These are phyloP conservation scores for Fonsecaea erecta DNA, from an alignment of 2,329 filamentous ascomycete species.

Conservation along the genomic window DNA sequence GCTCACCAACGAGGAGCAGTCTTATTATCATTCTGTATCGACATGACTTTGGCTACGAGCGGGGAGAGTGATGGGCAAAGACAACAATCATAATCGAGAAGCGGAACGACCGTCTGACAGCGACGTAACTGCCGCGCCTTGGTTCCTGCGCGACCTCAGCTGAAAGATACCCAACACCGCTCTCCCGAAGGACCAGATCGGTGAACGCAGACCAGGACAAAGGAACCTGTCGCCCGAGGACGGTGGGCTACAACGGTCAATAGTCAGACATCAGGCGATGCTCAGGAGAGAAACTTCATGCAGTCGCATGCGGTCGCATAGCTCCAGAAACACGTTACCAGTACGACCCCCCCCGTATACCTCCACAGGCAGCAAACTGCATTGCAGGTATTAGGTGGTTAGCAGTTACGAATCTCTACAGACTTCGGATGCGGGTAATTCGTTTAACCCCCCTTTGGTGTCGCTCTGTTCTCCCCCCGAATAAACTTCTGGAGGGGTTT, in stretches of 20 bases:
- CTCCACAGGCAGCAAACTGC: too few relatives aligned
- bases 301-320: too few relatives aligned
- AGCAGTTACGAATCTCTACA: too few relatives aligned
- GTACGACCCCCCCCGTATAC: not conserved
- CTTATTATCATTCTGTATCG: not conserved
- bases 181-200: not conserved
- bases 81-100: not conserved
- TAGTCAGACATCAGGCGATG: too few relatives aligned
- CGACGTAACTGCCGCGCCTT: not conserved
- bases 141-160: too few relatives aligned
- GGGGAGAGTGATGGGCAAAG: not conserved
- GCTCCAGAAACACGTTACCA: too few relatives aligned
- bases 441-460: not conserved
- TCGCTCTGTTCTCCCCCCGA: not conserved
- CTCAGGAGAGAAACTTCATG: too few relatives aligned
- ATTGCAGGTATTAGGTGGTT: too few relatives aligned
- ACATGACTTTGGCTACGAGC: not conserved
- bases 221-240: not conserved
- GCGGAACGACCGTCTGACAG: not conserved
- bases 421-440: conserved; percentile 4
- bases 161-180: not conserved
- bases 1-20: not conserved
- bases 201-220: not conserved
- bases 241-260: too few relatives aligned
- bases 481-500: too few relatives aligned